These are phyloP conservation scores for Euclidium syriacum DNA, from an alignment of 345 rosid species.

Conservation along the genomic window DNA sequence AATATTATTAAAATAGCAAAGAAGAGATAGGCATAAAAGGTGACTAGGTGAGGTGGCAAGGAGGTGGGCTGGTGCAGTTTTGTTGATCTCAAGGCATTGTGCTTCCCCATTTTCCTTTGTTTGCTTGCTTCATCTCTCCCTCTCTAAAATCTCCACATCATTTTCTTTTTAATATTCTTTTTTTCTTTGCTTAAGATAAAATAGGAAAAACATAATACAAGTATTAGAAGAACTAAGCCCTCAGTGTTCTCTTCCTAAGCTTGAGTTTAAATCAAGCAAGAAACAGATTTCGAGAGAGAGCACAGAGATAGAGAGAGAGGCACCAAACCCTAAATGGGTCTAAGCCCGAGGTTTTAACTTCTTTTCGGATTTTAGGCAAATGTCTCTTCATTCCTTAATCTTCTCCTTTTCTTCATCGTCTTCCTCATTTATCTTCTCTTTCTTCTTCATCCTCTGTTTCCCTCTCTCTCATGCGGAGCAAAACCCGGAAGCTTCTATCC, in stretches of 20 bases:
- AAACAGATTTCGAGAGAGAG: slow-evolving; percentile 30
- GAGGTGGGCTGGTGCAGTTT: slow-evolving; percentile 42
- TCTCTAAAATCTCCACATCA: slow-evolving; percentile 10
- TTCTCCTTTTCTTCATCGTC: slow-evolving; percentile 25
- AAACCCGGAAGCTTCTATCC: slow-evolving; percentile 53
- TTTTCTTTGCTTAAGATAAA: background rate
- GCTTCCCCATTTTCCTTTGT: slow-evolving; percentile 29
- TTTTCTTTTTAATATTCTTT: too few species aligned
- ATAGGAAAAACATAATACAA: background rate
- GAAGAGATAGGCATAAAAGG: slow-evolving; percentile 36
- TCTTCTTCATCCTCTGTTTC: slow-evolving; percentile 25
- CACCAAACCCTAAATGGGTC: slow-evolving; percentile 54
- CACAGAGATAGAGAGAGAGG: slow-evolving; percentile 29
- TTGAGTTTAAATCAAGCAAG: slow-evolving; percentile 62
- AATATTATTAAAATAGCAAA: background rate
- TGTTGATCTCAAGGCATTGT: slow-evolving; percentile 69
- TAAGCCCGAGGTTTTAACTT: slow-evolving; percentile 53
- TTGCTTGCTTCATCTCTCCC: slow-evolving; percentile 25
- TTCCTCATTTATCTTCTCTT: slow-evolving; percentile 29
- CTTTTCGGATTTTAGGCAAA: slow-evolving; percentile 62
- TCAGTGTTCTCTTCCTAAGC: slow-evolving; percentile 24
- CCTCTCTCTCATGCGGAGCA: slow-evolving; percentile 34
- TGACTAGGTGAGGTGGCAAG: slow-evolving; percentile 41
- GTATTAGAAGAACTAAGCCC: slow-evolving; percentile 11
- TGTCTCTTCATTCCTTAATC: slow-evolving; percentile 45